Base-by-base conservation (phyloP, 345 rosid genomes). In the Microcos paniculata region DNA sequence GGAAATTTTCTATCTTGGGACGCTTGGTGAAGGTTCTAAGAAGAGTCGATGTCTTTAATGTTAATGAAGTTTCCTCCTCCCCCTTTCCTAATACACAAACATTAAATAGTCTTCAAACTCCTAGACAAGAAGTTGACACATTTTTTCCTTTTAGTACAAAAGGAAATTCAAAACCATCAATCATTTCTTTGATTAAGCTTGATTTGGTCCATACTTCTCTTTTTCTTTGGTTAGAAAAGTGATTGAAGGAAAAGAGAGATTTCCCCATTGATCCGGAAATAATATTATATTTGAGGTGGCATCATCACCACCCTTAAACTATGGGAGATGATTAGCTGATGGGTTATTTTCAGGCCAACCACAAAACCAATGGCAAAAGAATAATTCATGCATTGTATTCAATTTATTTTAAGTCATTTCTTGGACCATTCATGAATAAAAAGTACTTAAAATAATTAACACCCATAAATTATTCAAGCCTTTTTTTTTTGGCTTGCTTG, bases 271-370 rank as follows among this genome's bases (percentile, higher is more conserved):
- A 57, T 57, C 58, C 11, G 28, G 69, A 10, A 2, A 38, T 19
- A 38, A 40, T 11, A 21, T 18, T n/a, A 2, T 1, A 19, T 33
- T 65, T 35, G 6, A 31, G 11, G 28, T 11, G n/a, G 65, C 74
- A 74, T n/a, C 4, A n/a, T 53, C 70, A 58, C 4, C 57, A 16
- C 3, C 24, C 72, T 77, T 1, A 70, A 69, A 74, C 12, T 15
- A 49, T 8, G 24, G 65, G 4, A 49, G 16, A 33, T 46, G 49
- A 53, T 69, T 35, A 68, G 72, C 23, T 82, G 30, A 63, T n/a
- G 58, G 42, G 80, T 62, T 66, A 56, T 38, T 76, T 46, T 72
- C 78, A 73, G 18, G 57, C 52, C 77, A 53, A 6, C 21, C 76
- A 70, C 6, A 40, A 19, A 11, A 11, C 19, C 33, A 52, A 48